Conservation (phyloP, 2,329 filamentous ascomycete genomes). For the Albifimbria verrucaria region DNA sequence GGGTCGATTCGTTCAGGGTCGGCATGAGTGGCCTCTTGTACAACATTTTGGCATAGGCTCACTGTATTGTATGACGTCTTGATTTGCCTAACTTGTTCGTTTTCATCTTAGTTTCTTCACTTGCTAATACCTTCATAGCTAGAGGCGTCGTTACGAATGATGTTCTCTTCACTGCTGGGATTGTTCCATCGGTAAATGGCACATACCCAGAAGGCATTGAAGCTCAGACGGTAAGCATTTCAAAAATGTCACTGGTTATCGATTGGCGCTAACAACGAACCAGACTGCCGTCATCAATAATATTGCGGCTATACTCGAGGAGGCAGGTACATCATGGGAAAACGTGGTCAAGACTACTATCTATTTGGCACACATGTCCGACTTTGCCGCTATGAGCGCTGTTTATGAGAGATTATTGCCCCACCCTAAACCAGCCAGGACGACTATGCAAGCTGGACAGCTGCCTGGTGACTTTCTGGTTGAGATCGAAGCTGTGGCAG, state of each 20-base stretch:
- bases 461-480: constrained; percentile 12
- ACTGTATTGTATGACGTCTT: too few species aligned
- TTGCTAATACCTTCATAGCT: constrained; percentile 1
- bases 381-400: constrained; percentile 16
- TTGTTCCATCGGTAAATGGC: constrained; percentile 10
- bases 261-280: not conserved
- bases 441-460: constrained; percentile 11
- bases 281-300: constrained; percentile 10
- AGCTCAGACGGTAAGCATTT: constrained; percentile 13
- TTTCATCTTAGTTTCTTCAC: too few species aligned
- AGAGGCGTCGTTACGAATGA: constrained; percentile 10
- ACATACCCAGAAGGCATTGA: constrained; percentile 14
- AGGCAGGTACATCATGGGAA: constrained; percentile 17
- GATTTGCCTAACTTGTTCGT: too few species aligned
- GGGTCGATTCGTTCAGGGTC: too few species aligned
- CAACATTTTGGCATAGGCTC: too few species aligned
- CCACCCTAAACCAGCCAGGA: constrained; percentile 5
- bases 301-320: constrained; percentile 13
- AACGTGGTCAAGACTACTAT: constrained; percentile 15
- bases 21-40: too few species aligned
- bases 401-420: constrained; percentile 15
- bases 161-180: constrained; percentile 11
- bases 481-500: constrained; percentile 13
- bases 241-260: not conserved
- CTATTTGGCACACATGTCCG: constrained; percentile 14